Conservation (phyloP, 164 flowering plant genomes). For the Buxus sempervirens region DNA sequence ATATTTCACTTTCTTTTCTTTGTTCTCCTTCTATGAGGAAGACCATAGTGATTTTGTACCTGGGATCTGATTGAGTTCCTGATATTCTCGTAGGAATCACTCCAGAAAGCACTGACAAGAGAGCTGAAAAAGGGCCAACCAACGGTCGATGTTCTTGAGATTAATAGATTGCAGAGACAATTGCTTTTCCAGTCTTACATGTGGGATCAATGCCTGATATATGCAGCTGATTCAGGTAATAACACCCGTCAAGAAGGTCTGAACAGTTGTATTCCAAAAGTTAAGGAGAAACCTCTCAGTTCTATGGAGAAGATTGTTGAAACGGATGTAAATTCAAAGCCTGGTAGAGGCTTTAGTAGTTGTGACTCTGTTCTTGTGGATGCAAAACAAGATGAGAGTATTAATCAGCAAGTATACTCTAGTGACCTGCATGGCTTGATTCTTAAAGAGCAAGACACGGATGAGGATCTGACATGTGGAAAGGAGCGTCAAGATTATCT, state of each 20-base stretch:
- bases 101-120: conserved; percentile 42
- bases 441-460: conserved; percentile 20
- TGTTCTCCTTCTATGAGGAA: not conserved
- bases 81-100: conserved; percentile 49
- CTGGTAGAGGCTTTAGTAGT: conserved; percentile 17
- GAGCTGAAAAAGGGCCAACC: conserved; percentile 63
- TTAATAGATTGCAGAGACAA: conserved; percentile 73
- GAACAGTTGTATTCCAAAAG: conserved; percentile 22
- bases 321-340: conserved; percentile 15
- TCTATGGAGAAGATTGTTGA: conserved; percentile 33
- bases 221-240: conserved; percentile 46
- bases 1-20: not conserved
- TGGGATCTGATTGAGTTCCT: conserved; percentile 14
- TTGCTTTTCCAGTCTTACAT: conserved; percentile 72
- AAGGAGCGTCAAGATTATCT: conserved; percentile 18
- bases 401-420: conserved; percentile 22
- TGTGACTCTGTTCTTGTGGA: conserved; percentile 39
- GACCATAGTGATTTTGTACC: not conserved
- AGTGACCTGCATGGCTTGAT: conserved; percentile 16
- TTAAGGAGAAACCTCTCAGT: conserved; percentile 31
- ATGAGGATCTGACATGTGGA: conserved; percentile 17
- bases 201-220: conserved; percentile 81
- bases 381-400: conserved; percentile 22
- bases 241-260: conserved; percentile 20
- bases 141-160: conserved; percentile 73